A percentile compares a stretch with the other conserved stretches of the same genome.
phyloP scores from a whole-genome alignment of 768 basidiomycete genomes.

The Auriculariales sp. region DNA sequence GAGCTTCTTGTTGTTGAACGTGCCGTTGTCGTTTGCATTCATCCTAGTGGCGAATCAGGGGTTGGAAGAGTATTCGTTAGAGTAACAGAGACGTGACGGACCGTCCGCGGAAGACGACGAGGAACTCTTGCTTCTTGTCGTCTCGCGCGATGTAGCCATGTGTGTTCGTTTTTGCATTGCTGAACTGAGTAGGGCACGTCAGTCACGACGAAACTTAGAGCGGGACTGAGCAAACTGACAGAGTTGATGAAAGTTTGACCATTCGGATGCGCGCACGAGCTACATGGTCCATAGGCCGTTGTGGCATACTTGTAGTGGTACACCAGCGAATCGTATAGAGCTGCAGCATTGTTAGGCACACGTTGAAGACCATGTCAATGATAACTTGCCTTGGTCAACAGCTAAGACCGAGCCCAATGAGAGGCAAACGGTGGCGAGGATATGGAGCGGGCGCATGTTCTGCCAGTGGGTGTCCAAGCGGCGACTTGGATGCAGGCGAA shows the following conservation, averaged over 20 bases:
- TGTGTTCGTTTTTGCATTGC: slow-evolving; percentile 26
- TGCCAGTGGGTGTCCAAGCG: too few species aligned
- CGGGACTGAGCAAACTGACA: slow-evolving; percentile 9
- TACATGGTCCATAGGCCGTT: slow-evolving; percentile 27
- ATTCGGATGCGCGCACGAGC: slow-evolving; percentile 31
- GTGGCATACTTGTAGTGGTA: slow-evolving; percentile 38
- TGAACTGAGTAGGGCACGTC: slow-evolving; percentile 20
- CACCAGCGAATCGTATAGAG: neutral
- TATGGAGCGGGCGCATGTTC: too few species aligned
- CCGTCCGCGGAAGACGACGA: slow-evolving; percentile 35
- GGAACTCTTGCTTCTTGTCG: slow-evolving; percentile 27
- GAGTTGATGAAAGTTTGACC: slow-evolving; percentile 28
- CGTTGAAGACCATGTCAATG: neutral
- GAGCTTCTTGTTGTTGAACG: neutral
- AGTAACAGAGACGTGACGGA: slow-evolving; percentile 11
- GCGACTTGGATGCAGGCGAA: too few species aligned
- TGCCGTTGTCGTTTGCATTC: slow-evolving; percentile 13
- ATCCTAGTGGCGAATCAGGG: slow-evolving; percentile 23
- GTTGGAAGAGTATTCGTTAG: slow-evolving; percentile 29
- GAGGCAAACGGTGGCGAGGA: too few species aligned
- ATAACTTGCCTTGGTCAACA: neutral
- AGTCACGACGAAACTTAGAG: neutral
- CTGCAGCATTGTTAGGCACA: neutral
- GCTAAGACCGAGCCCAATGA: neutral
- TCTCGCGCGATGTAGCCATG: slow-evolving; percentile 40